Base-by-base conservation (phyloP, 305 asterid genomes). In the Ajuga reptans region DNA sequence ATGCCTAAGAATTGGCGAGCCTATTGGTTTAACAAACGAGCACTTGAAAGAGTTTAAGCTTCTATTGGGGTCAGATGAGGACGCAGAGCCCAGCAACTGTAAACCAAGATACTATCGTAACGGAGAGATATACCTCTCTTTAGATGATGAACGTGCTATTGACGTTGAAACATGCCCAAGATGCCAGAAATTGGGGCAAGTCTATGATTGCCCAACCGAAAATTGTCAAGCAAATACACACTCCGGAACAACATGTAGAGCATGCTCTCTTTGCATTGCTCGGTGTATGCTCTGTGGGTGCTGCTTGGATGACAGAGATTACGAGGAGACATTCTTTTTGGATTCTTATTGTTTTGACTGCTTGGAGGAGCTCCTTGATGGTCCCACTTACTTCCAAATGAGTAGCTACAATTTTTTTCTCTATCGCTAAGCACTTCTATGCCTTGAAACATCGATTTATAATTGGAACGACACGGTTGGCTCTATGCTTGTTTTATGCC, bases 201-300 rank as follows among this genome's bases (percentile, higher is more conserved):
- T 89, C 18, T 91, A 81, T 29, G 98, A 91, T 70, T 91, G 98
- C 77, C 90, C 98, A 0, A 36, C 79, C 0, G 89, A 82, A 18
- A 80, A 81, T 66, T 89, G 95, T 80, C 79, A 70, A 45, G 78
- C 24, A 16, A 82, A 77, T 77, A 76, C 43, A 15, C 53, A 75
- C 16, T 57, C 84, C 6, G 2, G 64, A 18, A 81, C 83, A 58
- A 42, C 76, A 1, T 91, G 98, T 79, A 82, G 85, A 76, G 95
- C 82, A 49, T 92, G 96, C 82, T 73, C 67, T 8, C 6, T 43
- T 9, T 91, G 98, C 84, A 77, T 86, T 66, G 62, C 81, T 59
- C 94, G 98, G 11, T 91, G 96, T 66, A 63, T 63, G 11, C 71
- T 56, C 15, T 91, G 95, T 71, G 94, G 96, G 12, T 73, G 90